Conservation (phyloP, 2,329 filamentous ascomycete species). For the Hypoxylon sp. region DNA sequence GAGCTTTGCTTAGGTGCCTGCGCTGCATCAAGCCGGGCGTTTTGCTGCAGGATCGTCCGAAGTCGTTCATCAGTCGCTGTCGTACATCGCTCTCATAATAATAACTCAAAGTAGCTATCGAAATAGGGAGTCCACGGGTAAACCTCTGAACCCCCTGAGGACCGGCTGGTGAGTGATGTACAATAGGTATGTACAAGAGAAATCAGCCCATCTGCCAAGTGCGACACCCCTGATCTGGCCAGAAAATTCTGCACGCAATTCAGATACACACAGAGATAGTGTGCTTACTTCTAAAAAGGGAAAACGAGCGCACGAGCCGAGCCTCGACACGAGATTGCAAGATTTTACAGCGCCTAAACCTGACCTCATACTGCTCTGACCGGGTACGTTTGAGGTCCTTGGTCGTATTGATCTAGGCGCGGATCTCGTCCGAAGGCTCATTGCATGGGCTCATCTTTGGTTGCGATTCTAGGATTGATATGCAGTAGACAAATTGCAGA, state of each 20-base stretch:
- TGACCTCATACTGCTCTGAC: constrained; percentile 22
- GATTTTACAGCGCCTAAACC: too few species aligned
- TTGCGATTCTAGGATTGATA: constrained; percentile 31
- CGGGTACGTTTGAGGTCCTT: constrained; percentile 35
- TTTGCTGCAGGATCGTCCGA: constrained; percentile 37
- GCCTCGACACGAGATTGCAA: constrained; percentile 20
- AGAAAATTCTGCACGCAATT: constrained; percentile 42
- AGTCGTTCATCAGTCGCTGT: constrained; percentile 19
- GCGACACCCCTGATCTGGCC: constrained; percentile 24
- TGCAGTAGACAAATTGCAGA: constrained; percentile 33
- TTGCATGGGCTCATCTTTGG: constrained; percentile 35
- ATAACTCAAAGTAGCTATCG: constrained; percentile 1
- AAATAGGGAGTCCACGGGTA: constrained; percentile 19
- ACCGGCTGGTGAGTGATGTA: constrained; percentile 18
- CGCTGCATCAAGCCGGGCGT: constrained; percentile 28
- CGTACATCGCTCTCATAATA: constrained; percentile 22
- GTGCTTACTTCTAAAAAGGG: constrained; percentile 42
- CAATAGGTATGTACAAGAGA: constrained; percentile 10
- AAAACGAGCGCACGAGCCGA: constrained; percentile 32
- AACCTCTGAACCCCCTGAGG: constrained; percentile 23
- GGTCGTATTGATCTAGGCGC: constrained; percentile 41
- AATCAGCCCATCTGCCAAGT: constrained; percentile 37
- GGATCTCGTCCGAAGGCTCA: constrained; percentile 38
- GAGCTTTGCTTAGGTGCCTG: constrained; percentile 20
- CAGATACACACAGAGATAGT: constrained; percentile 35